phyloP scores from a whole-genome alignment of 495 filamentous ascomycete species.

The Margaritispora aquatica region DNA sequence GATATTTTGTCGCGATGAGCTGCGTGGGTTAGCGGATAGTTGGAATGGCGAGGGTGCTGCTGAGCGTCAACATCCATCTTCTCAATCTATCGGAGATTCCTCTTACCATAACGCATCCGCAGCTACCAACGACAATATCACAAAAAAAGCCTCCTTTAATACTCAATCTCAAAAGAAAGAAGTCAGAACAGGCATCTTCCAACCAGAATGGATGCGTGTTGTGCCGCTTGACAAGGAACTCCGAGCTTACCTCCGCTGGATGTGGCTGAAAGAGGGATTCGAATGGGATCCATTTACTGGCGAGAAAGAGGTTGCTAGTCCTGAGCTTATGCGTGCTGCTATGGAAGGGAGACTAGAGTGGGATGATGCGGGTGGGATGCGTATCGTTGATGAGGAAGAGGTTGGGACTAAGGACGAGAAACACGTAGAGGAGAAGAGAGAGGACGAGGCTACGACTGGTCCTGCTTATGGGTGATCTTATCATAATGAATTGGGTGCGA shows the following conservation, averaged over 20 bases:
- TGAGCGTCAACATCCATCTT: not conserved
- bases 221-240: slow-evolving; percentile 85
- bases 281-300: slow-evolving; percentile 73
- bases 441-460: not conserved
- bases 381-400: slow-evolving; percentile 7
- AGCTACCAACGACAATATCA: too few species aligned
- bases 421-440: too few species aligned
- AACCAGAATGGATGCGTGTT: slow-evolving; percentile 83
- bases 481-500: not conserved
- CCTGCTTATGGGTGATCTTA: not conserved
- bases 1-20: slow-evolving; percentile 81
- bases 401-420: not conserved
- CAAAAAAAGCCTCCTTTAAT: too few species aligned
- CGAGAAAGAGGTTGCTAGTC: slow-evolving; percentile 47
- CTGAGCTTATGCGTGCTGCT: slow-evolving; percentile 52
- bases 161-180: too few species aligned
- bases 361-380: slow-evolving; percentile 41
- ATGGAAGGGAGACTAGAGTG: slow-evolving; percentile 52
- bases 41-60: slow-evolving; percentile 47
- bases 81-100: not conserved
- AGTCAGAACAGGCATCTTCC: slow-evolving; percentile 31
- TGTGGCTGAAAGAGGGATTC: slow-evolving; percentile 85
- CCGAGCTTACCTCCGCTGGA: slow-evolving; percentile 78
- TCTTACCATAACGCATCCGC: too few species aligned
- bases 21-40: slow-evolving; percentile 54